Percentiles rank a stretch among this genome's conserved stretches.
These are phyloP conservation scores for Aspergillus flavus DNA, from an alignment of 2,329 filamentous ascomycete species.

Conservation along the genomic window DNA sequence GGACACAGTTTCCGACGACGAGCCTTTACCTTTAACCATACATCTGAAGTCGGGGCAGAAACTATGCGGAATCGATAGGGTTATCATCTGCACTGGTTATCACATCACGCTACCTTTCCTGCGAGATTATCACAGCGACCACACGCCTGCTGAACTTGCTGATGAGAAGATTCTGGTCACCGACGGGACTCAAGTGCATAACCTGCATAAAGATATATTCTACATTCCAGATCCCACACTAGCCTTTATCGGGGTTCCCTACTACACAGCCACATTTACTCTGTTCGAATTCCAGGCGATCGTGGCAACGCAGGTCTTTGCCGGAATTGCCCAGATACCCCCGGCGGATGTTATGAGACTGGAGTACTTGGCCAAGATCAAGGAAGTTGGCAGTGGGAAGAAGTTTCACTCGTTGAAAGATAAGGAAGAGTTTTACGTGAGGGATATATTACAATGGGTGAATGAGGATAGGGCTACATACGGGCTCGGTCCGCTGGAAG, in stretches of 20 bases:
- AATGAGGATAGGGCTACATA: conserved; percentile 26
- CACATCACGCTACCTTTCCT: conserved; percentile 69
- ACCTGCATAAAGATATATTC: conserved; percentile 71
- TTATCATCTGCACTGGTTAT: conserved; percentile 71
- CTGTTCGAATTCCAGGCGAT: conserved; percentile 72
- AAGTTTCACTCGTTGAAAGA: conserved; percentile 43
- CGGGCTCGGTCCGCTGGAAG: conserved; percentile 29
- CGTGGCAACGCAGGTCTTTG: conserved; percentile 59
- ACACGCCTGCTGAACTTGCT: conserved; percentile 49
- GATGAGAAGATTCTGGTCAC: conserved; percentile 60
- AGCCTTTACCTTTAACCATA: conserved; percentile 54
- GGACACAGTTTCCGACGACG: conserved; percentile 16
- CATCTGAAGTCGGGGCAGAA: conserved; percentile 56
- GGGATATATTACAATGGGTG: conserved; percentile 38
- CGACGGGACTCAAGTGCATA: conserved; percentile 66
- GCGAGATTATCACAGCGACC: conserved; percentile 52
- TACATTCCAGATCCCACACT: conserved; percentile 69
- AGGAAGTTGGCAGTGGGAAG: conserved; percentile 33
- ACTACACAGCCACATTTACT: conserved; percentile 68
- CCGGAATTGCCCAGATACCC: conserved; percentile 55
- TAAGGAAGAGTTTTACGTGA: conserved; percentile 38
- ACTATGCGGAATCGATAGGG: conserved; percentile 59
- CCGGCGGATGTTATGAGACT: conserved; percentile 38
- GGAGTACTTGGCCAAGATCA: conserved; percentile 33
- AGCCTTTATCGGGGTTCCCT: conserved; percentile 66